phyloP scores from a whole-genome alignment of 768 basidiomycete species.

The Melanogaster broomeanus region DNA sequence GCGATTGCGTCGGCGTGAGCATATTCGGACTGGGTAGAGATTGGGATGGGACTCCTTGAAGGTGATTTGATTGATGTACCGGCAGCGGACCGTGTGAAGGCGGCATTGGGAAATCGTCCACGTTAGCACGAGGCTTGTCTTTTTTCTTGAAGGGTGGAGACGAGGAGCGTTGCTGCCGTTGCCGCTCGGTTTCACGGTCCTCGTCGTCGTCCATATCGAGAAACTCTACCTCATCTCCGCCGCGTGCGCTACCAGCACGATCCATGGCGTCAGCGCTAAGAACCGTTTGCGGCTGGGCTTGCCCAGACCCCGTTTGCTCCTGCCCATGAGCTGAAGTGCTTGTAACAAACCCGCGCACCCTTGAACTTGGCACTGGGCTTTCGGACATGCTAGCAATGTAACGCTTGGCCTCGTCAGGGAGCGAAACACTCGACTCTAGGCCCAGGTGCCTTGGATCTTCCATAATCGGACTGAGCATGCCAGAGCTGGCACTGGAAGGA shows the following conservation, averaged over 20 bases:
- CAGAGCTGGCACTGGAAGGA: constrained; percentile 18
- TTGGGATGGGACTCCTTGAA: constrained; percentile 12
- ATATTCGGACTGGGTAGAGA: constrained; percentile 4
- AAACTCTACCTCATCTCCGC: constrained; percentile 53
- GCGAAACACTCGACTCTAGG: constrained; percentile 68
- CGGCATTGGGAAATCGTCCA: constrained; percentile 56
- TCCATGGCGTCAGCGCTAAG: neutral
- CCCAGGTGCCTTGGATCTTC: constrained; percentile 42
- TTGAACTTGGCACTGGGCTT: constrained; percentile 59
- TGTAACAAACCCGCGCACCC: neutral
- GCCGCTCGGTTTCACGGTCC: constrained; percentile 22
- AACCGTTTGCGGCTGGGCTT: neutral
- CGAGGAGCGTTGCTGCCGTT: constrained; percentile 1
- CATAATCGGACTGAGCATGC: constrained; percentile 23
- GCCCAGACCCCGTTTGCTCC: neutral
- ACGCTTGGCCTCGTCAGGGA: constrained; percentile 76
- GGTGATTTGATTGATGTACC: constrained; percentile 4
- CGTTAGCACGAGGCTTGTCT: constrained; percentile 41
- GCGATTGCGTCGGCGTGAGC: constrained; percentile 17
- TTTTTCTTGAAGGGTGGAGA: constrained; percentile 9
- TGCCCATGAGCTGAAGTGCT: neutral
- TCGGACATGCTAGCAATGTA: constrained; percentile 72
- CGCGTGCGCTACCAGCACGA: constrained; percentile 7
- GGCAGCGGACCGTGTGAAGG: constrained; percentile 30
- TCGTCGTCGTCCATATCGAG: constrained; percentile 56